Evolutionary conservation across 768 basidiomycete species (phyloP).

Genomic region (Kwoniella dendrophila): DNA sequence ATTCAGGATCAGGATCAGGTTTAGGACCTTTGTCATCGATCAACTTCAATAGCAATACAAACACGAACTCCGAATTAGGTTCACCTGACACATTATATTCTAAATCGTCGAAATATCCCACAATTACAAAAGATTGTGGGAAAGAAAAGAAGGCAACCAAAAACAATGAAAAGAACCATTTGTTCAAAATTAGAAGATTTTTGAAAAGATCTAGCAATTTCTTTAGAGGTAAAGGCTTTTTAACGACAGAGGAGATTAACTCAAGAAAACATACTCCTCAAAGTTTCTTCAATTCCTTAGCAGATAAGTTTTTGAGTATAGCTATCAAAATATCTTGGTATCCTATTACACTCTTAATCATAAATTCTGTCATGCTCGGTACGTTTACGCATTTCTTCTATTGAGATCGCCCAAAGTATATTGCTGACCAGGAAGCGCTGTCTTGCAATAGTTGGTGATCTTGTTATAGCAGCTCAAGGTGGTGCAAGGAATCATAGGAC

Average conservation of each 20-base stretch:
- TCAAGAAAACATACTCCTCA: neutral
- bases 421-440: slow-evolving; percentile 1
- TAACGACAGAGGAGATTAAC: neutral
- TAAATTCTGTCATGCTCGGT: slow-evolving; percentile 37
- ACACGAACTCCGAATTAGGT: neutral
- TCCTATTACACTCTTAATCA: slow-evolving; percentile 31
- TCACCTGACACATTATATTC: no score
- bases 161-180: neutral
- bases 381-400: slow-evolving; percentile 3
- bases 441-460: slow-evolving; percentile 22
- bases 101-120: no score
- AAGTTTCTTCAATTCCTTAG: slow-evolving; percentile 19
- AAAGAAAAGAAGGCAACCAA: neutral
- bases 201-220: slow-evolving; percentile 8
- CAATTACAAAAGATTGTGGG: neutral
- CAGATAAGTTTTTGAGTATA: slow-evolving; percentile 35
- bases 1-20: neutral
- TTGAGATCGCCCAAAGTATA: no score
- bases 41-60: neutral
- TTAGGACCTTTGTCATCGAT: neutral
- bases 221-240: slow-evolving; percentile 4
- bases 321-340: slow-evolving; percentile 38
- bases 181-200: neutral
- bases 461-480: slow-evolving; percentile 25
- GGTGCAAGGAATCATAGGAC: slow-evolving; percentile 12